Evolutionary conservation across 2,329 filamentous ascomycete genomes (phyloP).

Genomic region (Epicoccum nigrum): DNA sequence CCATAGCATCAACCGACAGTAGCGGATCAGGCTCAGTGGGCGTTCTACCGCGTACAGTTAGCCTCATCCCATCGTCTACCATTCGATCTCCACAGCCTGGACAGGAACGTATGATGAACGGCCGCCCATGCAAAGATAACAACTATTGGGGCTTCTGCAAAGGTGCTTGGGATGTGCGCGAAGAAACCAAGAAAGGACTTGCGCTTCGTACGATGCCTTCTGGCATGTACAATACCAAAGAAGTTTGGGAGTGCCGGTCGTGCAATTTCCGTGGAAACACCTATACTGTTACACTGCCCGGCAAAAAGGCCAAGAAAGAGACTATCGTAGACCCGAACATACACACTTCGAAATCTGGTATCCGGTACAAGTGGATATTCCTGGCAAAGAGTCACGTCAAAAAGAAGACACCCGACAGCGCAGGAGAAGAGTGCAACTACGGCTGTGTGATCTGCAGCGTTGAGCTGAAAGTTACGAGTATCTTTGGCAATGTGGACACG

Average conservation of each 20-base stretch:
- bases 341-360: slow-evolving; percentile 29
- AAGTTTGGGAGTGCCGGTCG: slow-evolving; percentile 44
- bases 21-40: slow-evolving; percentile 21
- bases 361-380: slow-evolving; percentile 49
- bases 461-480: slow-evolving; percentile 39
- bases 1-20: slow-evolving; percentile 28
- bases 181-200: slow-evolving; percentile 44
- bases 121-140: slow-evolving; percentile 48
- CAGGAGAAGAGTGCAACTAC: slow-evolving; percentile 34
- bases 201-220: slow-evolving; percentile 35
- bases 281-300: slow-evolving; percentile 28
- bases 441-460: slow-evolving; percentile 47
- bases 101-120: slow-evolving; percentile 39
- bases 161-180: slow-evolving; percentile 46
- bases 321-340: slow-evolving; percentile 39
- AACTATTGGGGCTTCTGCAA: slow-evolving; percentile 52
- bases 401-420: slow-evolving; percentile 18
- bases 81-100: slow-evolving; percentile 25
- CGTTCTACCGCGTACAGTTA: slow-evolving; percentile 18
- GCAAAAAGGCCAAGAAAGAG: slow-evolving; percentile 38
- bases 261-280: slow-evolving; percentile 45
- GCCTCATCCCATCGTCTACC: slow-evolving; percentile 24
- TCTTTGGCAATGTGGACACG: slow-evolving; percentile 48
- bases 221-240: slow-evolving; percentile 43
- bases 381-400: slow-evolving; percentile 46